A percentile compares a stretch with the other conserved stretches of the same genome.
phyloP scores from a whole-genome alignment of 208 protist species.

The Acanthamoeba castellanii region DNA sequence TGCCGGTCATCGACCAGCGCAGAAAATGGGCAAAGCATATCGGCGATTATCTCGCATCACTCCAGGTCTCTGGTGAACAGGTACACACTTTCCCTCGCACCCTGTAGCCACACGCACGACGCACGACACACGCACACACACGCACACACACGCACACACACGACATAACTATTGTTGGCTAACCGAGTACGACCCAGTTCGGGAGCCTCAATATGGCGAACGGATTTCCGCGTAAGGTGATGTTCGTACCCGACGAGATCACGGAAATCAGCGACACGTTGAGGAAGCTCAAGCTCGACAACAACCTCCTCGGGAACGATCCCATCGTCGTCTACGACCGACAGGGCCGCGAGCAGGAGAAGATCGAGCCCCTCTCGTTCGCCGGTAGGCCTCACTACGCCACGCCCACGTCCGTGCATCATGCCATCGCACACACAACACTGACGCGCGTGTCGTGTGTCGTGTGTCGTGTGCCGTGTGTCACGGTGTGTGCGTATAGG shows the following conservation, averaged over 20 bases:
- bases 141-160: too few species aligned
- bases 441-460: too few species aligned
- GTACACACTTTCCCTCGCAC: background rate
- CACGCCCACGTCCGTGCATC: too few species aligned
- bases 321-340: background rate
- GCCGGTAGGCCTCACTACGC: background rate
- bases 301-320: background rate
- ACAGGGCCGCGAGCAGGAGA: background rate
- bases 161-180: too few species aligned
- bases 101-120: too few species aligned
- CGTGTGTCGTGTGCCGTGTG: background rate
- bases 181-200: too few species aligned
- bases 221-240: background rate
- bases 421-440: too few species aligned
- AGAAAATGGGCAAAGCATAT: background rate
- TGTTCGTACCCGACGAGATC: constrained; percentile 16
- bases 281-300: background rate
- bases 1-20: background rate
- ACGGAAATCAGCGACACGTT: background rate
- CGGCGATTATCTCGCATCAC: background rate
- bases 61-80: background rate
- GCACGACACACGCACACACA: background rate
- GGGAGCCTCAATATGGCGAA: background rate
- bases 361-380: constrained; percentile 1
- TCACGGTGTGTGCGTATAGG: background rate